Evolutionary conservation across 2,329 filamentous ascomycete genomes (phyloP).

Genomic region (Penicillium sp.): DNA sequence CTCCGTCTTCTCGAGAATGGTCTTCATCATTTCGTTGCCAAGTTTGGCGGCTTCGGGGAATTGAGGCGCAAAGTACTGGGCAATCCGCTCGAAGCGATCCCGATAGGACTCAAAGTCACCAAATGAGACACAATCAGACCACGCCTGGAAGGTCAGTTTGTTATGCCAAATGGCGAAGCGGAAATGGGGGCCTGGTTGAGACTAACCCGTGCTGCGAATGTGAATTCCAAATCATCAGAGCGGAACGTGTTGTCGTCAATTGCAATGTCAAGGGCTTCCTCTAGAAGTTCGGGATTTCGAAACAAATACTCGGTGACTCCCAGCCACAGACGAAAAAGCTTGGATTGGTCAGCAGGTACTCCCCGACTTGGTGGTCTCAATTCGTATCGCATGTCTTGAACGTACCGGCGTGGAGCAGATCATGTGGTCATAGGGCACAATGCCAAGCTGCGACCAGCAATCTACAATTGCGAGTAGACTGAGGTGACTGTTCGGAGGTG

Average conservation of each 20-base stretch:
- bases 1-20: conserved; percentile 73
- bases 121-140: conserved; percentile 87
- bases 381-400: neutral
- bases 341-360: neutral
- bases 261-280: conserved; percentile 78
- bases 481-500: conserved; percentile 82
- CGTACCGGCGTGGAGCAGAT: conserved; percentile 87
- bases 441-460: conserved; percentile 90
- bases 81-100: conserved; percentile 84
- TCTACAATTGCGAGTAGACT: conserved; percentile 94
- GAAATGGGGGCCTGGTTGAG: neutral
- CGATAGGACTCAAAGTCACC: conserved; percentile 91
- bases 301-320: conserved; percentile 97
- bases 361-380: neutral
- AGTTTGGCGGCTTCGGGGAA: conserved; percentile 82
- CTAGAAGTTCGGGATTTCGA: conserved; percentile 70
- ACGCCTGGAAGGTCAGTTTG: conserved; percentile 51
- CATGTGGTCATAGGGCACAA: conserved; percentile 98
- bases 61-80: conserved; percentile 82
- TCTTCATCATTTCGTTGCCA: conserved; percentile 96
- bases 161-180: neutral
- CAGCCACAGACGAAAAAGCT: conserved; percentile 89
- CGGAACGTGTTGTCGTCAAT: conserved; percentile 86
- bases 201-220: conserved; percentile 75
- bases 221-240: conserved; percentile 95